Evolutionary conservation across 75 land plant genomes (phyloP).

Genomic region (Pinus taeda): DNA sequence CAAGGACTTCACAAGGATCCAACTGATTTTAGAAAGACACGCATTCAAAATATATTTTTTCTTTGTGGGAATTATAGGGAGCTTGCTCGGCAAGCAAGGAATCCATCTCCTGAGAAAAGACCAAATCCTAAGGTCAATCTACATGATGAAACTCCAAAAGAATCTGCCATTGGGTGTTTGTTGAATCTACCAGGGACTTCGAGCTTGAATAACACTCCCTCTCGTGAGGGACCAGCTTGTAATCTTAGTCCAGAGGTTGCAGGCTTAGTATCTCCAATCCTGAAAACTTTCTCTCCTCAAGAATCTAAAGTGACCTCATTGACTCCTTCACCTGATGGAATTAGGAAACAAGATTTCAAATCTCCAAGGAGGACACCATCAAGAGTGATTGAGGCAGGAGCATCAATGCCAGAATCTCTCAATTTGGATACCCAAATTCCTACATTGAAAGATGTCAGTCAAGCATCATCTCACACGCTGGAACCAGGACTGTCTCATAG

Average conservation of each 20-base stretch:
- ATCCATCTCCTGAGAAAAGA: neutral
- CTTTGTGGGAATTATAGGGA: conserved; percentile 92
- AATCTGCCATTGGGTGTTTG: neutral
- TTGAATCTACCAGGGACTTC: too few relatives aligned
- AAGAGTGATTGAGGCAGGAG: neutral
- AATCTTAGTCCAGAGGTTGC: conserved; percentile 9
- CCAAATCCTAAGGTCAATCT: neutral
- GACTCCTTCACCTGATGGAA: neutral
- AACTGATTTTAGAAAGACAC: conserved; percentile 48
- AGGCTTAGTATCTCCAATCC: conserved; percentile 8
- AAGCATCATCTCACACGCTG: neutral
- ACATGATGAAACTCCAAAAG: conserved; percentile 1
- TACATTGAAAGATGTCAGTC: neutral
- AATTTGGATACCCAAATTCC: neutral
- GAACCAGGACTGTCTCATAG: conserved; percentile 12
- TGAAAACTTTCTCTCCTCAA: neutral
- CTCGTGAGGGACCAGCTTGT: neutral
- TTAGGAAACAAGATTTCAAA: neutral
- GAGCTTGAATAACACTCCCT: neutral
- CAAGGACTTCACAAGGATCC: conserved; percentile 21
- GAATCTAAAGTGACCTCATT: neutral
- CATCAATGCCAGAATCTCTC: neutral
- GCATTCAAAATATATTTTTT: conserved; percentile 86
- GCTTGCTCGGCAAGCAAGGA: conserved; percentile 37
- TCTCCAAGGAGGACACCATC: neutral